Percentiles rank a stretch among this genome's conserved stretches.
Conservation (phyloP, 2,329 filamentous ascomycete genomes). For the Aureobasidium sp. region DNA sequence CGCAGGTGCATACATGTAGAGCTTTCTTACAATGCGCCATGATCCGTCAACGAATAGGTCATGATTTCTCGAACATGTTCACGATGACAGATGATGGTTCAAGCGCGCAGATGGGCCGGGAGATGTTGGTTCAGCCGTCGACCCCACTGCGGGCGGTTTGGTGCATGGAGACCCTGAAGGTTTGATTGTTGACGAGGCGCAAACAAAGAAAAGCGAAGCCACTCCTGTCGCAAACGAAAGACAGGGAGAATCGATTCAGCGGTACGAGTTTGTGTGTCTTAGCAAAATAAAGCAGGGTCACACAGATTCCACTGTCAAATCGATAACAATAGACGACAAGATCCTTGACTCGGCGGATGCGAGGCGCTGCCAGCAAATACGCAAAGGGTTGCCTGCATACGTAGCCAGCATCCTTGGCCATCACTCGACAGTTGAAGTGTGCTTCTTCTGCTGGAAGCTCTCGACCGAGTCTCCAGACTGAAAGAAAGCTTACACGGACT, state of each 20-base stretch:
- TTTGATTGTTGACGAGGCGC: constrained; percentile 1
- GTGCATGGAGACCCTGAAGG: not conserved
- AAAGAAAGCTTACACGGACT: not conserved
- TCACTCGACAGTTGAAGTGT: not conserved
- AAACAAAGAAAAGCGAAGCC: constrained; percentile 1
- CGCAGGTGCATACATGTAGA: not conserved
- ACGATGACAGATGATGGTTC: not conserved
- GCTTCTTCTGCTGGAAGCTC: not conserved
- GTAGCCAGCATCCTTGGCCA: not conserved
- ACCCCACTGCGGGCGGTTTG: not conserved
- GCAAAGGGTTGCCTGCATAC: constrained; percentile 5
- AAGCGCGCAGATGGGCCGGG: not conserved
- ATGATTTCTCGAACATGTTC: not conserved
- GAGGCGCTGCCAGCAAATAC: not conserved
- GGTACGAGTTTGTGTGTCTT: not conserved
- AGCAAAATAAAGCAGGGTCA: not conserved
- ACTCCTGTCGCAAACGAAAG: not conserved
- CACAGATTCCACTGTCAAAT: not conserved
- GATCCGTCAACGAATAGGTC: not conserved
- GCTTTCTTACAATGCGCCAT: not conserved
- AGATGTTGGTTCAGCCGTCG: not conserved
- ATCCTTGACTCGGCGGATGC: not conserved
- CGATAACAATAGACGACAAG: not conserved
- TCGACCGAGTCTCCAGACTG: not conserved
- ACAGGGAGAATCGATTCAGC: not conserved